Percentiles rank a stretch among this genome's conserved stretches.
Conservation (phyloP, 805 yeast species). For the Candida quercuum region DNA sequence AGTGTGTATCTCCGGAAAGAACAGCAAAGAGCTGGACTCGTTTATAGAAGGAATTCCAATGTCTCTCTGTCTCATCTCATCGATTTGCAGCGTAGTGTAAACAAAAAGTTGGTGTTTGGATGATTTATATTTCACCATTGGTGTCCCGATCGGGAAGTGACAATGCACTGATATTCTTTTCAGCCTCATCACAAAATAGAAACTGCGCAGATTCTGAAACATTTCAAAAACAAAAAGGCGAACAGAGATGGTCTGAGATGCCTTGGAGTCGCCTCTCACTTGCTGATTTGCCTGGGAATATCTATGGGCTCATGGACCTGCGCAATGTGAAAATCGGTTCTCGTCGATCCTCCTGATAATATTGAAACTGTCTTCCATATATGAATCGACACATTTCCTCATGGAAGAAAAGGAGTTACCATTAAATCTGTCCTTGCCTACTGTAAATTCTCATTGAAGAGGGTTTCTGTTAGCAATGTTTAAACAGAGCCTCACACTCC, state of each 20-base stretch:
- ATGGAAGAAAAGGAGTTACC: neutral
- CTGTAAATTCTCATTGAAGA: neutral
- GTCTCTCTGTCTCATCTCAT: too few species aligned
- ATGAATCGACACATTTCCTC: too few species aligned
- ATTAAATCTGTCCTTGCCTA: too few species aligned
- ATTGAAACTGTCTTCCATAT: too few species aligned
- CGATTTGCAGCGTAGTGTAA: neutral
- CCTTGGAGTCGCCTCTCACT: too few species aligned
- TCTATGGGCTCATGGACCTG: too few species aligned
- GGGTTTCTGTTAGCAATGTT: neutral
- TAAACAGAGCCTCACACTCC: constrained; percentile 23
- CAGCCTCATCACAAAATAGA: too few species aligned
- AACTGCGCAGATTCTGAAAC: constrained; percentile 5
- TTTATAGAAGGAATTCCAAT: constrained; percentile 5
- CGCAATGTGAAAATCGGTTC: too few species aligned
- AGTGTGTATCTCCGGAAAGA: constrained; percentile 10
- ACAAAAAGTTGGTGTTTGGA: neutral
- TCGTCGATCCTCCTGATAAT: too few species aligned
- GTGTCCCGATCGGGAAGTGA: constrained; percentile 17
- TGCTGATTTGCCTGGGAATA: too few species aligned
- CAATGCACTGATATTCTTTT: constrained; percentile 14
- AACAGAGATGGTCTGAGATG: too few species aligned
- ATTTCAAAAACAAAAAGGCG: constrained; percentile 2
- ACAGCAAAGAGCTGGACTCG: constrained; percentile 23
- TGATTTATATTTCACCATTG: constrained; percentile 9